These are phyloP conservation scores for Xylaria palmicola DNA, from an alignment of 495 filamentous ascomycete genomes.

Conservation along the genomic window DNA sequence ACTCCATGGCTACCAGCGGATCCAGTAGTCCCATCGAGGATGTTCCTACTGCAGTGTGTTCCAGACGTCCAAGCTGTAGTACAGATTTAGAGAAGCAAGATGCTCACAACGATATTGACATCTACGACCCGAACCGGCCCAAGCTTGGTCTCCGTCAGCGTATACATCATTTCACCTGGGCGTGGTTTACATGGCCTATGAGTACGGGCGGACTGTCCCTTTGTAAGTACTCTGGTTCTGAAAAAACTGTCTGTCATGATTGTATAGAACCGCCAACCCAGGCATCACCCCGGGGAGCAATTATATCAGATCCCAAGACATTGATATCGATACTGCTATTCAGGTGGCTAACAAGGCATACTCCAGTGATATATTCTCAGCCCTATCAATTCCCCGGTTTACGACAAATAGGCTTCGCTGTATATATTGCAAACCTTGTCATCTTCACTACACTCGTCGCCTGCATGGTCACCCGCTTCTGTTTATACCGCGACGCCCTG, in stretches of 20 bases:
- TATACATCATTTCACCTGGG: conserved; percentile 19
- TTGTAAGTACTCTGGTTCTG: not conserved
- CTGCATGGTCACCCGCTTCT: conserved; percentile 56
- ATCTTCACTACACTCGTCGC: conserved; percentile 55
- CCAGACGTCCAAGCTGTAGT: conserved; percentile 1
- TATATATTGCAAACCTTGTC: conserved; percentile 64
- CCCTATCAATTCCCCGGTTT: conserved; percentile 62
- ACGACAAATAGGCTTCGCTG: conserved; percentile 55
- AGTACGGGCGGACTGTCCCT: conserved; percentile 14
- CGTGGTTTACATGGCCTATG: conserved; percentile 16
- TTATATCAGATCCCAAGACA: too few species aligned
- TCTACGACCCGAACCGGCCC: conserved; percentile 14
- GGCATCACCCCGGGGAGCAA: too few species aligned
- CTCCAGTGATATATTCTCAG: conserved; percentile 50
- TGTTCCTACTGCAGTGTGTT: conserved; percentile 5
- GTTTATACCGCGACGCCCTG: conserved; percentile 51
- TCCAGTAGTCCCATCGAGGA: not conserved
- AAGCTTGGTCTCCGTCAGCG: conserved; percentile 11
- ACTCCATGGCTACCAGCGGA: not conserved
- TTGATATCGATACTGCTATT: too few species aligned
- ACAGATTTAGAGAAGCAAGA: conserved; percentile 1
- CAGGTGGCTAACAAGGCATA: not conserved
- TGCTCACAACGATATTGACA: not conserved
- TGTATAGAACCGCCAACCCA: too few species aligned
- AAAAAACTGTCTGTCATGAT: too few species aligned